A percentile compares a stretch with the other conserved stretches of the same genome.
Evolutionary conservation across 2,329 filamentous ascomycete genomes (phyloP).

Genomic region (Xylariaceae sp.): DNA sequence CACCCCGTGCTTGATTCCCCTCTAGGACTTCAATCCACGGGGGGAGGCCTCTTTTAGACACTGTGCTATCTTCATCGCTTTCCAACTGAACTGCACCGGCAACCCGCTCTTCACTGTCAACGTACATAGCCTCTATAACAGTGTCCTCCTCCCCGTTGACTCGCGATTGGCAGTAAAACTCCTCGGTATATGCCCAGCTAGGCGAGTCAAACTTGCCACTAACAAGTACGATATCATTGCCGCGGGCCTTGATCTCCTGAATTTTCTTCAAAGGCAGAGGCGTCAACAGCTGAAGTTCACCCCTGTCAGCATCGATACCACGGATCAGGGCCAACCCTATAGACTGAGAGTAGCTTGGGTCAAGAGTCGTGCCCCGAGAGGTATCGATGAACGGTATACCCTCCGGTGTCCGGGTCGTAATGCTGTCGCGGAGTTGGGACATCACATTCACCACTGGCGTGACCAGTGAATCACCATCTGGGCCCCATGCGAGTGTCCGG

Average conservation of each 20-base stretch:
- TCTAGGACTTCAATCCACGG: conserved; percentile 59
- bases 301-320: conserved; percentile 55
- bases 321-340: conserved; percentile 67
- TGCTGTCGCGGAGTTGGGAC: conserved; percentile 9
- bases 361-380: conserved; percentile 46
- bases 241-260: conserved; percentile 33
- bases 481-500: conserved; percentile 4
- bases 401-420: conserved; percentile 42
- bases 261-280: conserved; percentile 45
- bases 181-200: conserved; percentile 66
- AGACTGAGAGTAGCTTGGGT: conserved; percentile 55
- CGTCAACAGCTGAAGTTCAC: conserved; percentile 60
- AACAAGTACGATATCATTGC: conserved; percentile 56
- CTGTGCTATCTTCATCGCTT: conserved; percentile 10
- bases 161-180: conserved; percentile 40
- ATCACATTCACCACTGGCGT: conserved; percentile 5
- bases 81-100: conserved; percentile 4
- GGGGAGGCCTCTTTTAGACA: conserved; percentile 22
- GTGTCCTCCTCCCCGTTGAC: conserved; percentile 12
- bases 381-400: conserved; percentile 61
- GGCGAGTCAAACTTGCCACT: conserved; percentile 66
- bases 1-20: conserved; percentile 50
- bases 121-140: conserved; percentile 24
- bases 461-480: conserved; percentile 14
- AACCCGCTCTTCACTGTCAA: conserved; percentile 27